These are phyloP conservation scores for Ophiostoma quercus DNA, from an alignment of 2,329 filamentous ascomycete species.

Conservation along the genomic window DNA sequence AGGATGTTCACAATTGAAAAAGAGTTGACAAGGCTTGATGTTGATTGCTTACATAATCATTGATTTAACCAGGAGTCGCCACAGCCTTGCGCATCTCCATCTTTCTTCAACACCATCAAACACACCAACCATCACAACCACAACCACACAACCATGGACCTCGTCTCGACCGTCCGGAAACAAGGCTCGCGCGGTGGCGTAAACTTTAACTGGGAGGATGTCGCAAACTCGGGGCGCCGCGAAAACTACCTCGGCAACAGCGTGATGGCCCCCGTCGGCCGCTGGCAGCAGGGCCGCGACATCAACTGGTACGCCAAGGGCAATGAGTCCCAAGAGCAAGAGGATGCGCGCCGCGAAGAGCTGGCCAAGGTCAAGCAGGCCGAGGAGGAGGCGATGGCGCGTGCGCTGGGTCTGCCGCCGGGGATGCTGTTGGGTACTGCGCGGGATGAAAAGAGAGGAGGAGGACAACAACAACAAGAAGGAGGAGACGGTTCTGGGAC, in stretches of 20 bases:
- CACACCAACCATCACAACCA: neutral
- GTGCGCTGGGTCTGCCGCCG: constrained; percentile 66
- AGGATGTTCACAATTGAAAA: neutral
- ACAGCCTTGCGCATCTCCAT: neutral
- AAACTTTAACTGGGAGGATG: constrained; percentile 96
- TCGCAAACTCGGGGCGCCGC: constrained; percentile 78
- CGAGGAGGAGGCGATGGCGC: constrained; percentile 85
- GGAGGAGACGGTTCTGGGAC: constrained; percentile 40
- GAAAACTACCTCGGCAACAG: constrained; percentile 89
- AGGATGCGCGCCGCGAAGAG: constrained; percentile 68
- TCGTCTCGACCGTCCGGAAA: constrained; percentile 88
- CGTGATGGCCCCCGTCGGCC: constrained; percentile 83
- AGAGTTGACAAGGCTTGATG: neutral
- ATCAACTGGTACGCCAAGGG: constrained; percentile 59
- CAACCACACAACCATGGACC: constrained; percentile 57
- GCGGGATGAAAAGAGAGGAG: neutral
- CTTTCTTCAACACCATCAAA: neutral
- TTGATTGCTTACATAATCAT: neutral
- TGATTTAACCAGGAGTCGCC: neutral
- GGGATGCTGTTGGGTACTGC: constrained; percentile 33
- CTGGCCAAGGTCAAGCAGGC: constrained; percentile 78
- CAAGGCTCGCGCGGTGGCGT: constrained; percentile 83
- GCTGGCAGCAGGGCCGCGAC: constrained; percentile 77
- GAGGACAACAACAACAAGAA: constrained; percentile 20
- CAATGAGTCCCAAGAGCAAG: constrained; percentile 55